These are phyloP conservation scores for Blastobotrys arbuscula DNA, from an alignment of 1,139 yeast species.

Conservation along the genomic window DNA sequence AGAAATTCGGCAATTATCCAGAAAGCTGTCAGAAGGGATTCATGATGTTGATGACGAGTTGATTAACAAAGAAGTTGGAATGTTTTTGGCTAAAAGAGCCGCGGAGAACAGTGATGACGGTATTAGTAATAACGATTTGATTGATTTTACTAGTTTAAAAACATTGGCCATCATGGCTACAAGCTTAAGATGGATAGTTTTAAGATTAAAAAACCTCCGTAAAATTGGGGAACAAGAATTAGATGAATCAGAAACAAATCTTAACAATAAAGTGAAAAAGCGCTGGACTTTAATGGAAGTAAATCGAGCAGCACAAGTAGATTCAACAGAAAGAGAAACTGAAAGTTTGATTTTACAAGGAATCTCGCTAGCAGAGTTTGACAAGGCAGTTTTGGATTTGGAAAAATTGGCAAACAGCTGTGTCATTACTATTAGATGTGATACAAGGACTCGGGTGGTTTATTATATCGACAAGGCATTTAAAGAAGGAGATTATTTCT, in stretches of 20 bases:
- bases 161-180: slow-evolving; percentile 24
- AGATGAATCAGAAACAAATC: slow-evolving; percentile 13
- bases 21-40: slow-evolving; percentile 9
- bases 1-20: slow-evolving; percentile 7
- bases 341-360: slow-evolving; percentile 29
- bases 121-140: slow-evolving; percentile 19
- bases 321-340: slow-evolving; percentile 15
- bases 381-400: slow-evolving; percentile 43
- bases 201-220: slow-evolving; percentile 22
- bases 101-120: slow-evolving; percentile 12
- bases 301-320: slow-evolving; percentile 16
- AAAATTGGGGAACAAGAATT: slow-evolving; percentile 15
- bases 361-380: slow-evolving; percentile 44
- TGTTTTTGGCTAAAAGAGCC: slow-evolving; percentile 17
- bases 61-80: slow-evolving; percentile 7
- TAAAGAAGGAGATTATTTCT: slow-evolving; percentile 37
- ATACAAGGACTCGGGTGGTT: slow-evolving; percentile 56
- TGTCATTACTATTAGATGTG: slow-evolving; percentile 57
- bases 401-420: slow-evolving; percentile 45
- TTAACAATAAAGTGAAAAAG: slow-evolving; percentile 25
- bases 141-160: slow-evolving; percentile 24
- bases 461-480: slow-evolving; percentile 50
- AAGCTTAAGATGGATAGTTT: slow-evolving; percentile 25
- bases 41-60: slow-evolving; percentile 12
- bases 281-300: slow-evolving; percentile 32